Evolutionary conservation across 1,284 basidiomycete species (phyloP), one percentile per base, ranked within the genome.

Genomic region (Macrocybe sp.): DNA sequence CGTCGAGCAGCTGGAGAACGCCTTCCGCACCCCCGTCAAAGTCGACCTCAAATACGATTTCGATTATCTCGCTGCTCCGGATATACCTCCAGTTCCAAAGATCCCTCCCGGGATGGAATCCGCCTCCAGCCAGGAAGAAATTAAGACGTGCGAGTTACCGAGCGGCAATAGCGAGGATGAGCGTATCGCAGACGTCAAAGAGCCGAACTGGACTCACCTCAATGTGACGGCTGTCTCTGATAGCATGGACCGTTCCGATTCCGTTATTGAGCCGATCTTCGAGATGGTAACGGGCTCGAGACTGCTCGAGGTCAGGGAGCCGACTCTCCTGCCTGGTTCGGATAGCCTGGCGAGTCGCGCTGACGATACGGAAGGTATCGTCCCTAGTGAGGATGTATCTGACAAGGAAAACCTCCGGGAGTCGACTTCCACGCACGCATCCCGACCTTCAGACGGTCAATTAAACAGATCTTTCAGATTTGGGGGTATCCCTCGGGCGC

Each of bases 1-100:
- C 58, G 81, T 93, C 3, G 88, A 90, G 61, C 85, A 89, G 61
- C 66, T 90, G 7, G 88, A 89, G 65, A 81, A 74, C 43, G 87
- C 87, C 0, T 90, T 90, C 70, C 74, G 76, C 49, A 86, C 85
- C 0, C n/a, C 87, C 0, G 78, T 81, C 10, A 81, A 79, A 57
- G 66, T 86, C 22, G 77, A 83, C 46, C 64, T 86, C 32, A 65
- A 65, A 1, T 75, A 74, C 49, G 73, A 69, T 36, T 69, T 81
- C 36, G 59, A 52, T 12, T 61, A 62, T 35, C 58, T 58, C 2
- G 50, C 66, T 7, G 55, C 69, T 10, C 60, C 66, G 10, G 75
- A 78, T 2, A 63, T 76, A 1, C 81, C 81, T 0, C 72, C 79
- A 10, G 60, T 74, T 11, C 69, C 73, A 1, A 50, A 59, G 28